Conservation (phyloP, 805 yeast genomes). For the Hanseniaspora singularis region DNA sequence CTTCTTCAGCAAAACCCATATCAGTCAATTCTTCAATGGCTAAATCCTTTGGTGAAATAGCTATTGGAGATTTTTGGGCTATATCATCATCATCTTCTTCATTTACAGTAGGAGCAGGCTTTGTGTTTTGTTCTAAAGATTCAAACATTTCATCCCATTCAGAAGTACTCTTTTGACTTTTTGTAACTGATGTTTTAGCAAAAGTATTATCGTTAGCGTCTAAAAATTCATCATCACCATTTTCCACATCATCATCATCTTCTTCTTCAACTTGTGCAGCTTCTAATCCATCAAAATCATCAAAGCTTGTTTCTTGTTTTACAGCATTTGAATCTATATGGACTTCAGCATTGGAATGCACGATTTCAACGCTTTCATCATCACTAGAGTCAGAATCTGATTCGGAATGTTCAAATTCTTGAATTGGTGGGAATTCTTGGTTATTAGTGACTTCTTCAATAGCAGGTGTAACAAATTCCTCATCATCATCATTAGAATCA, state of each 20-base stretch:
- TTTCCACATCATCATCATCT: constrained; percentile 26
- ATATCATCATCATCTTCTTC: constrained; percentile 14
- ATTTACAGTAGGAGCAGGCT: constrained; percentile 15
- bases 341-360: no score
- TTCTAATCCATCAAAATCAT: constrained; percentile 14
- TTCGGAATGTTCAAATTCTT: constrained; percentile 43
- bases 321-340: constrained; percentile 19
- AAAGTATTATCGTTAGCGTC: neutral
- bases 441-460: constrained; percentile 18
- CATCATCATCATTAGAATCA: no score
- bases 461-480: constrained; percentile 14
- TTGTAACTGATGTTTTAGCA: neutral
- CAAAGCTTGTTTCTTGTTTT: constrained; percentile 14
- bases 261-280: constrained; percentile 16
- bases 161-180: constrained; percentile 30
- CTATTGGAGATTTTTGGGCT: constrained; percentile 26
- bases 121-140: constrained; percentile 50
- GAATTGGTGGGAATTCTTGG: constrained; percentile 53
- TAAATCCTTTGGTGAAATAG: constrained; percentile 37
- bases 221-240: constrained; percentile 31
- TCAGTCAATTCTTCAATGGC: constrained; percentile 71
- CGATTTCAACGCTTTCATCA: constrained; percentile 31
- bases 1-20: constrained; percentile 71
- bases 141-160: constrained; percentile 94
- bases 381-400: constrained; percentile 40